These are phyloP conservation scores for Penicillium cataractarum DNA, from an alignment of 495 filamentous ascomycete genomes.

Conservation along the genomic window DNA sequence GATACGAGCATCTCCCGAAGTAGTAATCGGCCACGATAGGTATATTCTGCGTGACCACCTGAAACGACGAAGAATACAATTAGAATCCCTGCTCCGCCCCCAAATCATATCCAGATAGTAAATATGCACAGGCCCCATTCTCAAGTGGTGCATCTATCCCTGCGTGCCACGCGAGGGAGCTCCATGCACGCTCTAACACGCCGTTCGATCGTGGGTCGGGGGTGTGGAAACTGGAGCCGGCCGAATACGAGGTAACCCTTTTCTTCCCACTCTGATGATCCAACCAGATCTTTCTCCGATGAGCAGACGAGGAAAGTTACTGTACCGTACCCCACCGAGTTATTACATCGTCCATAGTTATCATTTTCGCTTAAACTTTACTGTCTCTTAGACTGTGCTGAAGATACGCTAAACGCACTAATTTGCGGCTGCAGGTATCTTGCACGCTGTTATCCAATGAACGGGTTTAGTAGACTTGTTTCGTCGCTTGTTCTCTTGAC, in stretches of 20 bases:
- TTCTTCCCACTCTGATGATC: background rate
- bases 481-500: slow-evolving; percentile 14
- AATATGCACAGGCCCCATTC: no score
- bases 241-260: slow-evolving; percentile 26
- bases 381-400: background rate
- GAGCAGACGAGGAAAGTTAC: background rate
- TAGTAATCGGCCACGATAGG: background rate
- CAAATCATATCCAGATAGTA: no score
- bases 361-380: background rate
- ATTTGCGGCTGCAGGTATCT: background rate
- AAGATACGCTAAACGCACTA: background rate
- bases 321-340: background rate
- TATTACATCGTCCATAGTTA: background rate
- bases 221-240: slow-evolving; percentile 11
- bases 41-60: background rate
- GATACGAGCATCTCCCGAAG: background rate
- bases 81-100: background rate
- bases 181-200: slow-evolving; percentile 6
- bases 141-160: background rate
- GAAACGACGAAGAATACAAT: background rate
- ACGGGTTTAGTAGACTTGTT: background rate
- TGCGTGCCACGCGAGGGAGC: slow-evolving; percentile 9
- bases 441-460: background rate
- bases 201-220: slow-evolving; percentile 7
- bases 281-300: background rate